Conservation (phyloP, 306 rosid genomes). For the Spatholobus suberectus region DNA sequence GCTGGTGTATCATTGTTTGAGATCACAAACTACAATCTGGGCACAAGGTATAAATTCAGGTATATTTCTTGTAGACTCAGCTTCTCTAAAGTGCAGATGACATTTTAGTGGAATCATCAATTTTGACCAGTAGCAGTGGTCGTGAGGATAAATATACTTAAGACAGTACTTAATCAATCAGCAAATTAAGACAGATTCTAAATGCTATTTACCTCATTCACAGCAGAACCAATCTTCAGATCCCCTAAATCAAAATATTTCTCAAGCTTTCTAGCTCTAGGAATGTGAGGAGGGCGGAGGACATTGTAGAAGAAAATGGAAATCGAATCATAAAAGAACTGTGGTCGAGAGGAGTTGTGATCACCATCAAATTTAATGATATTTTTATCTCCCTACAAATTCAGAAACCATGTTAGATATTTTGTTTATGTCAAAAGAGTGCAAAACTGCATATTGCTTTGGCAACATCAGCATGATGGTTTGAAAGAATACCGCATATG, state of each 20-base stretch:
- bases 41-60: constrained; percentile 2
- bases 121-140: background rate
- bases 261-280: constrained; percentile 70
- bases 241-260: constrained; percentile 77
- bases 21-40: background rate
- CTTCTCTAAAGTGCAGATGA: background rate
- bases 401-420: constrained; percentile 37
- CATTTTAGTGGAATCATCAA: constrained; percentile 23
- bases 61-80: background rate
- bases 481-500: constrained; percentile 66
- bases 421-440: background rate
- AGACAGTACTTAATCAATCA: constrained; percentile 7
- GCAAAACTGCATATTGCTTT: constrained; percentile 11
- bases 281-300: constrained; percentile 77
- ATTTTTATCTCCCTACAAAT: constrained; percentile 85
- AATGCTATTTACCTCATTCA: constrained; percentile 68
- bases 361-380: constrained; percentile 86
- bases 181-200: constrained; percentile 22
- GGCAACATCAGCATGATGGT: constrained; percentile 2
- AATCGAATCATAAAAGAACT: constrained; percentile 84
- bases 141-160: too few relatives aligned
- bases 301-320: constrained; percentile 90
- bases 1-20: constrained; percentile 15
- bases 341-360: constrained; percentile 98
- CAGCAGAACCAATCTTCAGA: constrained; percentile 67